These are phyloP conservation scores for Rhodosorus marinus DNA, from an alignment of 23 red algal species.

Conservation along the genomic window DNA sequence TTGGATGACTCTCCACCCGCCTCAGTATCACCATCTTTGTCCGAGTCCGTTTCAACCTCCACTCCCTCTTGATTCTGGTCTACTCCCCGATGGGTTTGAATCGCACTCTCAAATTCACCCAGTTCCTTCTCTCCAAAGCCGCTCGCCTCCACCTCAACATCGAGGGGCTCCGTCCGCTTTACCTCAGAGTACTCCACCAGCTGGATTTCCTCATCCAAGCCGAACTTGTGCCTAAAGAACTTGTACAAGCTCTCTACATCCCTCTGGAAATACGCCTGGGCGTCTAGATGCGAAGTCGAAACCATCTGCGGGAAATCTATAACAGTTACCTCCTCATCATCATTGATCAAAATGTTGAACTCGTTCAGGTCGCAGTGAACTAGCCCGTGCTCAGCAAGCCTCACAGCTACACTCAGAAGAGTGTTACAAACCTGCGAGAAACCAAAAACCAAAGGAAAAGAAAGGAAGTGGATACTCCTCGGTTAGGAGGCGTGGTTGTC, in stretches of 20 bases:
- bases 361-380: constrained; percentile 97
- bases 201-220: constrained; percentile 8
- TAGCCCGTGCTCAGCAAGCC: constrained; percentile 35
- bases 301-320: constrained; percentile 99
- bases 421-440: background rate
- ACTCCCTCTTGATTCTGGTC: too few relatives aligned
- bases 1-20: too few relatives aligned
- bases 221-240: constrained; percentile 67
- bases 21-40: too few relatives aligned
- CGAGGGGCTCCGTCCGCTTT: background rate
- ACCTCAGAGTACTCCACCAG: background rate
- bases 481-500: too few relatives aligned
- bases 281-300: constrained; percentile 37
- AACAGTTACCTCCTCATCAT: constrained; percentile 29
- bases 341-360: constrained; percentile 71
- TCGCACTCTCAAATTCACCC: too few relatives aligned
- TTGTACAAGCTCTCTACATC: constrained; percentile 27
- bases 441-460: background rate
- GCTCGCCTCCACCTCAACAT: background rate
- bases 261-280: constrained; percentile 23
- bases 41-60: too few relatives aligned
- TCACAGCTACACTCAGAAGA: constrained; percentile 9
- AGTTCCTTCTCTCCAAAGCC: too few relatives aligned
- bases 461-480: too few relatives aligned
- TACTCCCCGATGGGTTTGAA: too few relatives aligned